Base-by-base conservation (phyloP, 1,284 basidiomycete genomes). In the Moesziomyces antarcticus region DNA sequence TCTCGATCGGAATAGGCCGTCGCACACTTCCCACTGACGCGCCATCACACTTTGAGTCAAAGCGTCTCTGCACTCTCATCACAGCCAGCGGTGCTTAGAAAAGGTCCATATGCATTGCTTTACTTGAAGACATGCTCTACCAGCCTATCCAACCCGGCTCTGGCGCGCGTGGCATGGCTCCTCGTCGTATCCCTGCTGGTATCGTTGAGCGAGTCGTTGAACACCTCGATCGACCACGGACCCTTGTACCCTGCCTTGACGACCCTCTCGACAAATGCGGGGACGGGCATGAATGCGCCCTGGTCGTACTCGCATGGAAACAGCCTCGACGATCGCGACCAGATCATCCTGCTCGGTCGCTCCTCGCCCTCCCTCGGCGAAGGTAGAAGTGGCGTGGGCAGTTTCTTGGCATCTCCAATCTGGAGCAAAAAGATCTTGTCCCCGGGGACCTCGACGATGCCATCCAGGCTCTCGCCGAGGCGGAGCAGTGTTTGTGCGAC, bases 231-330 rank as follows among this genome's bases (percentile, higher is more conserved):
- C 18, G 74, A 78, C 80, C 84, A 84, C 1, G 76, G 61, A 1
- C 85, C 85, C 6, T 21, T 57, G 55, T 84, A 85, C 16, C 85
- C 83, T 0, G 82, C 78, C 42, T 59, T 33, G 4, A 50, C 25
- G 16, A 81, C 54, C n/a, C 80, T 75, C 5, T 64, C 59, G 1
- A 84, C 78, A 62, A 85, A 84, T 6, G 78, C 71, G 1, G 54
- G 33, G 14, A 85, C 78, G 10, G 85, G 85, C 45, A 85, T 70
- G 66, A 84, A 85, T 2, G 73, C 85, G 5, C 84, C 84, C 20
- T 45, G 62, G 1, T 71, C 65, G 10, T 30, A 43, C 52, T 85
- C 85, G 59, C 79, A 72, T 1, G 85, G 84, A 71, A 80, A 85
- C 22, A 85, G 78, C 3, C 85, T 62, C 46, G 72, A 69, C 3